A percentile compares a stretch with the other conserved stretches of the same genome.
Conservation (phyloP, 2,329 filamentous ascomycete genomes). For the Lomentospora prolificans region DNA sequence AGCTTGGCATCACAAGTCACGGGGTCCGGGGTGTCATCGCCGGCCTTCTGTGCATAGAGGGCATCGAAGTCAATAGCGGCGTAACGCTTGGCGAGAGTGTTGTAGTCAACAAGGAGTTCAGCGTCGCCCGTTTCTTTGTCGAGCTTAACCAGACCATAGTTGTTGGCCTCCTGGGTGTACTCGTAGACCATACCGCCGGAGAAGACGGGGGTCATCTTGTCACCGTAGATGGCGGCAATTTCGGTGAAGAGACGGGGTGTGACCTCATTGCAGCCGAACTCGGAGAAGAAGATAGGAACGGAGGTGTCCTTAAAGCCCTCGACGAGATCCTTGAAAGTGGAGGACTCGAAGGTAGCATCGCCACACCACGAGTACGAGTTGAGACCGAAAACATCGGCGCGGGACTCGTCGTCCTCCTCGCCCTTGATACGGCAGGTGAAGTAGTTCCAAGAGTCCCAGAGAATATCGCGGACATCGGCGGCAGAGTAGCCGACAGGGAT, state of each 20-base stretch:
- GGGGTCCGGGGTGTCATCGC: conserved; percentile 37
- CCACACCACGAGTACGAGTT: conserved; percentile 67
- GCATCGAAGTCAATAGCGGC: conserved; percentile 60
- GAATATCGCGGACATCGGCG: conserved; percentile 64
- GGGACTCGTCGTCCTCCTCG: conserved; percentile 48
- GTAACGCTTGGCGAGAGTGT: conserved; percentile 67
- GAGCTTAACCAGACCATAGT: conserved; percentile 56
- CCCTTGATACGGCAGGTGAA: conserved; percentile 54
- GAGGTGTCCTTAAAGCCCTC: conserved; percentile 54
- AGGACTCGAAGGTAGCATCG: conserved; percentile 50
- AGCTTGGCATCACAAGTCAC: conserved; percentile 57
- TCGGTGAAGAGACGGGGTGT: conserved; percentile 68
- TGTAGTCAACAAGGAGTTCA: conserved; percentile 54
- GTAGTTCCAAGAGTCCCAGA: conserved; percentile 68
- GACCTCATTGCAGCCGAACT: conserved; percentile 68
- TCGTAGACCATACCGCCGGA: conserved; percentile 76
- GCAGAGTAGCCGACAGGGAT: conserved; percentile 76
- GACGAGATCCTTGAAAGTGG: conserved; percentile 54
- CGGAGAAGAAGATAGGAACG: conserved; percentile 73
- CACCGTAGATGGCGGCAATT: conserved; percentile 60
- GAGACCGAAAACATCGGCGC: conserved; percentile 65
- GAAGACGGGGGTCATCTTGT: conserved; percentile 57
- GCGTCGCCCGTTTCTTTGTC: conserved; percentile 47
- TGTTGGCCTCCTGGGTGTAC: conserved; percentile 61
- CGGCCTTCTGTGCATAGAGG: conserved; percentile 53